Evolutionary conservation across 768 basidiomycete species (phyloP).

Genomic region (Phanerochaete sordida): DNA sequence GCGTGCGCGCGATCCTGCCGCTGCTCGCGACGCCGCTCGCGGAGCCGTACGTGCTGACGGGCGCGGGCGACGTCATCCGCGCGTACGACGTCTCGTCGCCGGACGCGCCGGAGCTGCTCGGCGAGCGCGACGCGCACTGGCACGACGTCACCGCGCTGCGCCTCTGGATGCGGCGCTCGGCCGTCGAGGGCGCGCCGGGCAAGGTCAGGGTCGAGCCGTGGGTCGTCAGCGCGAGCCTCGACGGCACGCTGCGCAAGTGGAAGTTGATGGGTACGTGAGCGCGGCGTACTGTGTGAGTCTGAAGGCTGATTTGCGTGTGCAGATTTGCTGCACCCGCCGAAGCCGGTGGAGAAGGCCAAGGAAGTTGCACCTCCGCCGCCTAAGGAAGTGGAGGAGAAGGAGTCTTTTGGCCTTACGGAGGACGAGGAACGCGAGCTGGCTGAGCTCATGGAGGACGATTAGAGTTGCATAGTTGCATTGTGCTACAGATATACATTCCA

Average conservation of each 20-base stretch:
- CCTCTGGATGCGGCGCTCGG: constrained; percentile 60
- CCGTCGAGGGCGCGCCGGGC: constrained; percentile 41
- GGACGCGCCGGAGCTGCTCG: constrained; percentile 67
- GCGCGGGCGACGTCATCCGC: constrained; percentile 78
- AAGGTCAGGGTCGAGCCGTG: constrained; percentile 62
- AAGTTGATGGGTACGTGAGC: constrained; percentile 49
- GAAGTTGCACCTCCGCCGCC: constrained; percentile 25
- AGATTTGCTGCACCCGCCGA: constrained; percentile 11
- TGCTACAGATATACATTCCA: background rate
- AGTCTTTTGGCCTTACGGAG: constrained; percentile 54
- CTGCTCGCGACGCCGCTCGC: constrained; percentile 57
- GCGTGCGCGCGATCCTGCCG: constrained; percentile 74
- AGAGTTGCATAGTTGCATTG: background rate
- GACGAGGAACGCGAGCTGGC: constrained; percentile 90
- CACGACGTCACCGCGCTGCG: constrained; percentile 80
- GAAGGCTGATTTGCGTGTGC: background rate
- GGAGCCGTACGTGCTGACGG: constrained; percentile 78
- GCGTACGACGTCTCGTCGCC: constrained; percentile 73
- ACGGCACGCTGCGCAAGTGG: constrained; percentile 88
- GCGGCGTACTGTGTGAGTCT: background rate
- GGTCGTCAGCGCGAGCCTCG: constrained; percentile 81
- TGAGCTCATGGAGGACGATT: constrained; percentile 56
- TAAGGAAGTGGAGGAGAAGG: constrained; percentile 26
- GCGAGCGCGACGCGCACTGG: constrained; percentile 82
- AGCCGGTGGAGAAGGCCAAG: constrained; percentile 7